Evolutionary conservation across 2,329 filamentous ascomycete genomes (phyloP).

Genomic region (Trichoderma breve): DNA sequence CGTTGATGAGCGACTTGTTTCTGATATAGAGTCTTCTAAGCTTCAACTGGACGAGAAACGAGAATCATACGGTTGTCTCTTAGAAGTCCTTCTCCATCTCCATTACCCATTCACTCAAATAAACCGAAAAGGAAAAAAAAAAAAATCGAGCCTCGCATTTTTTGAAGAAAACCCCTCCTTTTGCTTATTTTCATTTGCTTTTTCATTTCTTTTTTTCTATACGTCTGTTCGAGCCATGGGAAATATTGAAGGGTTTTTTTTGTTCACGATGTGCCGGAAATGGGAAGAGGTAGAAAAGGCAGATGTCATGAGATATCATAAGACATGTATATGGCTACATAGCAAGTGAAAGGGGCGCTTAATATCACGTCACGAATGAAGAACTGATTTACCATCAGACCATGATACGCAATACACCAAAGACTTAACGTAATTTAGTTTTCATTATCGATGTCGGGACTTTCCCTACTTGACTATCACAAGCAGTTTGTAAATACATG

Average conservation of each 20-base stretch:
- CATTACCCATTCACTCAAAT: background rate
- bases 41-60: background rate
- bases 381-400: background rate
- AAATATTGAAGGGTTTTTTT: background rate
- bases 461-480: background rate
- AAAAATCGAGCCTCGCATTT: background rate
- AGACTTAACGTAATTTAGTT: background rate
- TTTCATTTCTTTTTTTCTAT: background rate
- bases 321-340: slow-evolving; percentile 3
- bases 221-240: background rate
- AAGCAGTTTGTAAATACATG: background rate
- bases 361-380: background rate
- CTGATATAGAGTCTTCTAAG: background rate
- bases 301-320: background rate
- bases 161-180: background rate
- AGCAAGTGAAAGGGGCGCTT: background rate
- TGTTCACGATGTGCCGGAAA: background rate
- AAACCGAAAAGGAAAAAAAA: background rate
- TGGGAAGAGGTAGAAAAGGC: background rate
- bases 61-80: background rate
- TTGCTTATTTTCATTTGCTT: background rate
- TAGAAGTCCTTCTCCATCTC: background rate
- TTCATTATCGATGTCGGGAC: background rate
- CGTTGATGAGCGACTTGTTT: background rate
- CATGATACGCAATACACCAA: background rate